Percentiles rank a stretch among this genome's conserved stretches.
Conservation (phyloP, 2,329 filamentous ascomycete genomes). For the Penicillium palitans region DNA sequence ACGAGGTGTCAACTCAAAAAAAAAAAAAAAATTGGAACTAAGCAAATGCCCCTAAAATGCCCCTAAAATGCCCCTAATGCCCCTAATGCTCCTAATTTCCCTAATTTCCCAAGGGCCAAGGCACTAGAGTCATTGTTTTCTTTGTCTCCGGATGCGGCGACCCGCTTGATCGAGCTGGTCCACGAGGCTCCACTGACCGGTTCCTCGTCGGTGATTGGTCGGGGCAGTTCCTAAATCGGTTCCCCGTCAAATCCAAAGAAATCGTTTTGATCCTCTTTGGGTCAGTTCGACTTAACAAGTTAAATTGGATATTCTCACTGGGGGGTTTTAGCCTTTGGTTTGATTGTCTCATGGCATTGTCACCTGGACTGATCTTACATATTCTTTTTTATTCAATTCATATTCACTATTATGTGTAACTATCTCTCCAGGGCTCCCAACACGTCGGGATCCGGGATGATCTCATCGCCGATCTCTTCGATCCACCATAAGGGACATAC, state of each 20-base stretch:
- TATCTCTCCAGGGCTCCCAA: no score
- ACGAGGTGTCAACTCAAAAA: neutral
- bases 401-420: no score
- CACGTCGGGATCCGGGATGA: neutral
- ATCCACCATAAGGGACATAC: neutral
- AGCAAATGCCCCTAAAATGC: neutral
- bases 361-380: neutral
- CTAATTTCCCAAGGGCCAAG: neutral
- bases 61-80: no score
- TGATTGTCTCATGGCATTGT: conserved; percentile 3
- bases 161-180: conserved; percentile 11
- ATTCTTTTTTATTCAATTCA: neutral
- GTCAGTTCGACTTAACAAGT: no score
- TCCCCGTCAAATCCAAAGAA: conserved; percentile 22
- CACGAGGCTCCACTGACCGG: neutral
- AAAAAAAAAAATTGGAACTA: neutral
- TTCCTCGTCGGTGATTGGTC: neutral
- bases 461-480: conserved; percentile 1
- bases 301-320: no score
- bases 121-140: conserved; percentile 29
- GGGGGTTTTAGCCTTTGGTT: no score
- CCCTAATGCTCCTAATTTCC: no score
- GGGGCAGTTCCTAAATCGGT: conserved; percentile 3
- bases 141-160: conserved; percentile 31
- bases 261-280: neutral